phyloP scores from a whole-genome alignment of 176 grass and related monocot species.

The Carex scoparia region DNA sequence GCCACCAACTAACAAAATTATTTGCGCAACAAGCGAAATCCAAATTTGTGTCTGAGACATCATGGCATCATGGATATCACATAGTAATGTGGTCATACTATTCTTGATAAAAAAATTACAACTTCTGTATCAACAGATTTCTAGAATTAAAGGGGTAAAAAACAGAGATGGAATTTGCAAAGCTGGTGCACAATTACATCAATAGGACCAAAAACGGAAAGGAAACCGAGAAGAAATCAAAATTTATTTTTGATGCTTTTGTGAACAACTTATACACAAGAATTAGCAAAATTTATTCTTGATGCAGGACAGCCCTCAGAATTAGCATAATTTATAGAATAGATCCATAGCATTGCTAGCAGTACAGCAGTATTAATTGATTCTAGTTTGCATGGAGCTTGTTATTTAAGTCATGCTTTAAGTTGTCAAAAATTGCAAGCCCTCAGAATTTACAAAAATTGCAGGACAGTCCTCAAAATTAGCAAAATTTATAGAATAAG shows the following conservation, averaged over 20 bases:
- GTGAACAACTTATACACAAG: slow-evolving; percentile 3
- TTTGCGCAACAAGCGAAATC: neutral
- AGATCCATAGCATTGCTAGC: too few relatives aligned
- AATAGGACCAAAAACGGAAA: neutral
- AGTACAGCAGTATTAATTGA: too few relatives aligned
- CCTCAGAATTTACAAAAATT: too few relatives aligned
- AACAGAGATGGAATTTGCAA: neutral
- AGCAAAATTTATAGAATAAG: too few relatives aligned
- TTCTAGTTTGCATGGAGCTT: too few relatives aligned
- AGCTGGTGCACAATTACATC: neutral
- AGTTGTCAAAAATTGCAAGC: too few relatives aligned
- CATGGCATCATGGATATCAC: neutral
- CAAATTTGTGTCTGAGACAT: neutral
- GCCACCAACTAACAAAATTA: neutral
- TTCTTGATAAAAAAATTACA: neutral
- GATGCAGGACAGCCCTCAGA: too few relatives aligned
- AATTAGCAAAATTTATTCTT: too few relatives aligned
- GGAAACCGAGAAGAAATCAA: neutral
- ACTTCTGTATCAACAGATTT: neutral
- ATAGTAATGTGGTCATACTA: neutral
- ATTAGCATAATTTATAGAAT: too few relatives aligned
- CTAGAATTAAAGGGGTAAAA: neutral
- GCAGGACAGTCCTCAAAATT: too few relatives aligned
- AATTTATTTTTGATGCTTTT: neutral
- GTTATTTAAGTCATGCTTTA: too few relatives aligned